These are phyloP conservation scores for Metschnikowia hibisci DNA, from an alignment of 805 yeast species.

Conservation along the genomic window DNA sequence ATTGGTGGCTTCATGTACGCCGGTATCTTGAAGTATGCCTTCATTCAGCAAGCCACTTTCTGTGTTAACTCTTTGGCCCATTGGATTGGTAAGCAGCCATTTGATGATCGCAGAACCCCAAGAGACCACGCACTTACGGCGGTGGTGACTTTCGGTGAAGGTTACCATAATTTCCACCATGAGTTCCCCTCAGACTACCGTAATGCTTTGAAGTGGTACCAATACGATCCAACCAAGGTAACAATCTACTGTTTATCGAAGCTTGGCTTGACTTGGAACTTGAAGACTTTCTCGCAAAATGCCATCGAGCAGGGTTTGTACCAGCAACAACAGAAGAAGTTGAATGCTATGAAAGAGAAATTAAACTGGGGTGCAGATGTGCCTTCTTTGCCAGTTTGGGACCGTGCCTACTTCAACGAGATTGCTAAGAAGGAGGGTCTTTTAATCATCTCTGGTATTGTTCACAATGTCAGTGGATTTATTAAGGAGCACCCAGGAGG, in stretches of 20 bases:
- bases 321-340: constrained; percentile 80
- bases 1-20: constrained; percentile 77
- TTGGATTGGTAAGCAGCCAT: constrained; percentile 83
- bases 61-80: constrained; percentile 85
- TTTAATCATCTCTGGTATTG: constrained; percentile 72
- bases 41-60: constrained; percentile 81
- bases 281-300: constrained; percentile 72
- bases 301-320: constrained; percentile 79
- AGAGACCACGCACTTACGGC: constrained; percentile 81
- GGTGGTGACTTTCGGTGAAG: constrained; percentile 82
- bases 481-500: constrained; percentile 85
- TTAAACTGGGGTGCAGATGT: constrained; percentile 76
- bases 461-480: constrained; percentile 68
- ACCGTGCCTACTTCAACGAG: constrained; percentile 54
- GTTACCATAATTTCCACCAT: constrained; percentile 87
- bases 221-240: constrained; percentile 78
- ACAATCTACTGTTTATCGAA: constrained; percentile 56
- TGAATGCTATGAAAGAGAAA: constrained; percentile 56
- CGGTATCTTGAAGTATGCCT: constrained; percentile 64
- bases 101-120: constrained; percentile 83
- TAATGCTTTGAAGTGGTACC: constrained; percentile 84
- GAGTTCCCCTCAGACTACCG: constrained; percentile 88
- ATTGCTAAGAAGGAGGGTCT: constrained; percentile 53
- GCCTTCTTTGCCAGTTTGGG: constrained; percentile 69
- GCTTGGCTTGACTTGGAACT: constrained; percentile 66